Base-by-base conservation (phyloP, 306 rosid species). In the Castanea crenata region DNA sequence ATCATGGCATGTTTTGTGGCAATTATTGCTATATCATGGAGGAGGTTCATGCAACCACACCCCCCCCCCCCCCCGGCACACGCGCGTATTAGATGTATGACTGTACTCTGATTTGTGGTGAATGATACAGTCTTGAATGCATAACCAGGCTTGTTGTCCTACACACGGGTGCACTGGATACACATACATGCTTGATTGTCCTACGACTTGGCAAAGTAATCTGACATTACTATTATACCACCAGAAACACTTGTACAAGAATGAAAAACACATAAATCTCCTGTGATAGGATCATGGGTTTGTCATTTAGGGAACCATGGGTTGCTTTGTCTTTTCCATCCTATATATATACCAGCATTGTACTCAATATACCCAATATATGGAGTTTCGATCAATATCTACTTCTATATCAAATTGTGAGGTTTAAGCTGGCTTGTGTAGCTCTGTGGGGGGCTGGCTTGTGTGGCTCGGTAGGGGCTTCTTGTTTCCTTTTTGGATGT, bases 1-100 rank as follows among this genome's bases (percentile, higher is more conserved):
- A 46, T 46, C 67, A 23, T 41, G 31, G 74, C 77, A 46, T 80
- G 31, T 51, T 79, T 69, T 79, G 69, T 54, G 56, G 59, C 67
- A 56, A 59, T 49, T 56, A 21, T 19, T 16, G n/a, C 25, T 67
- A 34, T 70, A 79, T 64, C 35, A 55, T 67, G 32, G 68, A 15
- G 19, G 71, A 63, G 64, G 76, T 56, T 71, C 69, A 79, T 76
- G 55, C 59, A 78, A 23, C 23, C 23, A 65, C 46, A 27, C 20
- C 51, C 31, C 46, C 0, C 21, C 21, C 21, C 21, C 21, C 21
- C 21, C 21, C 21, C 21, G 21, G 23, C 23, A 1, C 23, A 23
- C 23, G 23, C 23, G 23, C 23, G 23, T 23, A 23, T 0, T 23
- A 23, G 23, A 23, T 23, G 23, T 23, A 23, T 64, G 70, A 32